These are phyloP conservation scores for Arabis hirsuta DNA, from an alignment of 345 rosid species.

Conservation along the genomic window DNA sequence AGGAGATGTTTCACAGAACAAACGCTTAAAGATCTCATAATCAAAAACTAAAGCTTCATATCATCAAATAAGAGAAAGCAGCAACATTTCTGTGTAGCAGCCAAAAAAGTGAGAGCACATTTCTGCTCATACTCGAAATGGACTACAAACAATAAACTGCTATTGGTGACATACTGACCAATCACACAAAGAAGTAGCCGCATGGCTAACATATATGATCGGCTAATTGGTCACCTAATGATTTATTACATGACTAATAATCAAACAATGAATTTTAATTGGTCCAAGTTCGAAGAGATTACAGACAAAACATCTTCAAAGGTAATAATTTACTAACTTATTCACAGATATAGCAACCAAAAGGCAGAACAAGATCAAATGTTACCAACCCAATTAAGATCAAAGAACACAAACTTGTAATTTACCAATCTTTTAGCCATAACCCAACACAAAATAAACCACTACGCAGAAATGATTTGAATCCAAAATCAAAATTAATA, in stretches of 20 bases:
- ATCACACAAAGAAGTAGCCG: slow-evolving; percentile 34
- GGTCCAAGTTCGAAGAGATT: neutral
- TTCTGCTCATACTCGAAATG: slow-evolving; percentile 25
- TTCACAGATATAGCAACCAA: neutral
- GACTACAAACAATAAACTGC: slow-evolving; percentile 34
- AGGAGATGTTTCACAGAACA: slow-evolving; percentile 23
- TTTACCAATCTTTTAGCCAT: neutral
- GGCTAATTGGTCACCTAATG: slow-evolving; percentile 44
- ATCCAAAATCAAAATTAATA: neutral
- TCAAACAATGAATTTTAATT: slow-evolving; percentile 6
- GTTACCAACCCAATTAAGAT: neutral
- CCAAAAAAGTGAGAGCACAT: slow-evolving; percentile 4
- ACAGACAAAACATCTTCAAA: neutral
- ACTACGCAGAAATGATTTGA: no score
- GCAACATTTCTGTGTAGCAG: slow-evolving; percentile 14
- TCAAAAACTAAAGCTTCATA: neutral
- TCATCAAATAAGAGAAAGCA: neutral
- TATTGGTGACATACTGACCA: slow-evolving; percentile 43
- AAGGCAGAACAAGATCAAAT: neutral
- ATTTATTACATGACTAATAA: neutral
- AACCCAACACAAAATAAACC: neutral
- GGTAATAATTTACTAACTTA: neutral
- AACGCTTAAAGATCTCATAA: slow-evolving; percentile 1
- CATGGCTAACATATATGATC: slow-evolving; percentile 33
- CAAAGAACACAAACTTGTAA: neutral